Percentiles rank a stretch among this genome's conserved stretches.
Conservation (phyloP, 139 green algal species). For the Tetratostichococcus sp. region DNA sequence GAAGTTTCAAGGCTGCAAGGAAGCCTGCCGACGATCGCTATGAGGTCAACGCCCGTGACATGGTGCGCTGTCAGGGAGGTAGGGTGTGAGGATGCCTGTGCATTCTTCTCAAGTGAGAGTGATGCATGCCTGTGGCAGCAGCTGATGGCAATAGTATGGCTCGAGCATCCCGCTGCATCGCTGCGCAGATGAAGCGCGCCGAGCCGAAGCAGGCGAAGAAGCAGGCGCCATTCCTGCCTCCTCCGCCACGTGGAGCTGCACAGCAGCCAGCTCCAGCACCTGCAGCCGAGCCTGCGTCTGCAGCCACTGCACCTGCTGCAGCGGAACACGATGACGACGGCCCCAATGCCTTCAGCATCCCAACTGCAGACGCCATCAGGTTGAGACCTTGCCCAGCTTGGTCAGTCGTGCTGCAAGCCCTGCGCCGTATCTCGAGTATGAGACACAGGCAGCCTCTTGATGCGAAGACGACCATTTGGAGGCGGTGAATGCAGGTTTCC, state of each 20-base stretch:
- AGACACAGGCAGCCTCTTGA: too few relatives aligned
- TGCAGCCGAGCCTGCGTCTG: not conserved
- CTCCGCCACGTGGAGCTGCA: constrained; percentile 12
- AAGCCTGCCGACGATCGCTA: constrained; percentile 46
- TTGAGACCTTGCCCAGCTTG: too few relatives aligned
- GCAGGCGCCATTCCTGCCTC: constrained; percentile 35
- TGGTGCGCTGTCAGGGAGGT: not conserved
- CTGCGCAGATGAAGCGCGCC: not conserved
- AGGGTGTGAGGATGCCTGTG: too few relatives aligned
- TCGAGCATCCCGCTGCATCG: too few relatives aligned
- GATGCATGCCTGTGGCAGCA: too few relatives aligned
- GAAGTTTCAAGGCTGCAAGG: constrained; percentile 61
- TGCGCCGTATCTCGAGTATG: too few relatives aligned
- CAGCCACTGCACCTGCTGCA: not conserved
- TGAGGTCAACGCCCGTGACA: not conserved
- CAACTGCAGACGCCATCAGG: constrained; percentile 61
- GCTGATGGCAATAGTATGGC: too few relatives aligned
- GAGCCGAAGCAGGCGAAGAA: constrained; percentile 1
- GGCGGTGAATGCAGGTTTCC: too few relatives aligned
- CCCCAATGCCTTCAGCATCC: constrained; percentile 32
- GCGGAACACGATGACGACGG: constrained; percentile 25
- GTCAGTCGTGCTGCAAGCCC: not conserved
- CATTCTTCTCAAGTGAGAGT: too few relatives aligned
- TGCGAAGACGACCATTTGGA: too few relatives aligned
- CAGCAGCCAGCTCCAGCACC: not conserved